These are phyloP conservation scores for Aspergillus phoenicis DNA, from an alignment of 2,329 filamentous ascomycete species.

Conservation along the genomic window DNA sequence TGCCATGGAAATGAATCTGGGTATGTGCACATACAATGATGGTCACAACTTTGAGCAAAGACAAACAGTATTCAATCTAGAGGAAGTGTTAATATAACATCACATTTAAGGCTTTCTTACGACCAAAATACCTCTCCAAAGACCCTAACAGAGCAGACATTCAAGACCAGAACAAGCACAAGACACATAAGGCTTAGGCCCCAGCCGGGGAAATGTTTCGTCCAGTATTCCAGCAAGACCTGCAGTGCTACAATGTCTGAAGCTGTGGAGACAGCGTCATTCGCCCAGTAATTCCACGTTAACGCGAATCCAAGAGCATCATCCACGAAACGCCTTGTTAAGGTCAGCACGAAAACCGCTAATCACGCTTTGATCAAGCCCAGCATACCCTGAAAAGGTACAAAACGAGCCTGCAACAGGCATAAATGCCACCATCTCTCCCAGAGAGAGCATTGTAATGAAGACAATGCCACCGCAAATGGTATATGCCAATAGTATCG, in stretches of 20 bases:
- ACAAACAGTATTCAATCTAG: conserved; percentile 47
- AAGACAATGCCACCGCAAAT: conserved; percentile 62
- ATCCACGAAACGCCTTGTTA: conserved; percentile 46
- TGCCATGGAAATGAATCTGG: too few relatives aligned
- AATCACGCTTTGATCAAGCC: conserved; percentile 17
- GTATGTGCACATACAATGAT: conserved; percentile 38
- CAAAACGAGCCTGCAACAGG: conserved; percentile 59
- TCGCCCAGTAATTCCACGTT: conserved; percentile 62
- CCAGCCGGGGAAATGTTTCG: conserved; percentile 64
- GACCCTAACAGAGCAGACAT: conserved; percentile 55
- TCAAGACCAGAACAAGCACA: conserved; percentile 56
- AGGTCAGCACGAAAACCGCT: not conserved
- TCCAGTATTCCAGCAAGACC: conserved; percentile 64
- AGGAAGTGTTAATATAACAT: not conserved
- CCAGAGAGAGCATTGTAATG: conserved; percentile 60
- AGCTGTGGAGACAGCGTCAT: conserved; percentile 63
- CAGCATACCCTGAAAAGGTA: conserved; percentile 53
- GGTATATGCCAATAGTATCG: conserved; percentile 59
- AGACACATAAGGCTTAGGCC: conserved; percentile 65
- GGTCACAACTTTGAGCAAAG: conserved; percentile 45
- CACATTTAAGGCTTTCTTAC: not conserved
- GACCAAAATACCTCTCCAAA: conserved; percentile 54
- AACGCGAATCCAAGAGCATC: conserved; percentile 49
- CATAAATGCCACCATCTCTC: conserved; percentile 63
- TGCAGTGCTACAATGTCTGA: conserved; percentile 63